Conservation (phyloP, 768 basidiomycete genomes). For the Boletus reticulatus region DNA sequence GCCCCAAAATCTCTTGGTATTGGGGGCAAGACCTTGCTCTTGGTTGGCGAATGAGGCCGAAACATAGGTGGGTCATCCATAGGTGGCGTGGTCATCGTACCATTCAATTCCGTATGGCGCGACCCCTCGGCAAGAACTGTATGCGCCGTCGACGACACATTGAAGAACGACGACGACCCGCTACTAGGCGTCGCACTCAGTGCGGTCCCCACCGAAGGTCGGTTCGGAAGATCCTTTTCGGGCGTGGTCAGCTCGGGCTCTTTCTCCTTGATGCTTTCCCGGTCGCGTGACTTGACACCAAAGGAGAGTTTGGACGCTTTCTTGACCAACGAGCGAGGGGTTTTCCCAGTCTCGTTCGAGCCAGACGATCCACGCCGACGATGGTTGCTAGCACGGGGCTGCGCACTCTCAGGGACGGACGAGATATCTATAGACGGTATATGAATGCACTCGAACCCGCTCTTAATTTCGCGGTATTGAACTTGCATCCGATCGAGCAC, state of each 20-base stretch:
- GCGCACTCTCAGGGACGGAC: conserved; percentile 53
- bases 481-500: conserved; percentile 95
- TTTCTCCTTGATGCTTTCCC: conserved; percentile 43
- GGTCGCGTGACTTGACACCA: conserved; percentile 54
- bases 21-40: conserved; percentile 69
- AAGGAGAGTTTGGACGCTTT: conserved; percentile 82
- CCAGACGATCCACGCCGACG: conserved; percentile 46
- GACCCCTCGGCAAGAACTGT: conserved; percentile 37
- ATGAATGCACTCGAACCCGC: conserved; percentile 96
- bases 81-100: conserved; percentile 17
- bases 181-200: conserved; percentile 69
- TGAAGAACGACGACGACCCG: conserved; percentile 84
- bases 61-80: conserved; percentile 31
- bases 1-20: conserved; percentile 71
- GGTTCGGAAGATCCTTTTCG: conserved; percentile 47
- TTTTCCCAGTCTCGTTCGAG: conserved; percentile 50
- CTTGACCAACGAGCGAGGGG: conserved; percentile 58
- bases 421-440: conserved; percentile 90
- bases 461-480: conserved; percentile 85
- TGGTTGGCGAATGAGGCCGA: conserved; percentile 51
- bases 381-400: conserved; percentile 33
- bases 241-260: conserved; percentile 36
- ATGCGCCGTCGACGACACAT: conserved; percentile 60
- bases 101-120: conserved; percentile 28
- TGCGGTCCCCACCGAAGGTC: conserved; percentile 44